Conservation (phyloP, 2,329 filamentous ascomycete genomes). For the Scytalidium lignicola region DNA sequence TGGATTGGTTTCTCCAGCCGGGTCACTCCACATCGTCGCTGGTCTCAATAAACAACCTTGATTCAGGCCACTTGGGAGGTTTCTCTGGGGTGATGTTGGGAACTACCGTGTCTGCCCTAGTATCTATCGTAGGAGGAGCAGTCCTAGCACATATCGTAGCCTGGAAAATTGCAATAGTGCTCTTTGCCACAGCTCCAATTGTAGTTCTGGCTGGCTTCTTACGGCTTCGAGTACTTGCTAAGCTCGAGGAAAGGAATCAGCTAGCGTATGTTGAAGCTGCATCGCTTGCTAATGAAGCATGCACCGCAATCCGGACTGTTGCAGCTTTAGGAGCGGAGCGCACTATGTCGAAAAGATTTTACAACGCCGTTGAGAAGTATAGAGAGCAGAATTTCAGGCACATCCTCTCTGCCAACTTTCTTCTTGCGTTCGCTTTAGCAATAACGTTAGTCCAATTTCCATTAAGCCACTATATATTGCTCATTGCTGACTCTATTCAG, state of each 20-base stretch:
- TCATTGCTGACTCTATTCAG: conserved; percentile 45
- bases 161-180: conserved; percentile 73
- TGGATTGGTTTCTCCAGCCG: conserved; percentile 67
- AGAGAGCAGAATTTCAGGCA: conserved; percentile 49
- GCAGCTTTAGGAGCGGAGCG: conserved; percentile 49
- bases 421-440: conserved; percentile 49
- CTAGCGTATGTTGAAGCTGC: conserved; percentile 60
- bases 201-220: conserved; percentile 65
- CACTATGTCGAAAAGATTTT: conserved; percentile 49
- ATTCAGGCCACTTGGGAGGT: conserved; percentile 61
- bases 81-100: conserved; percentile 68
- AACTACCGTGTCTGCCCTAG: conserved; percentile 60
- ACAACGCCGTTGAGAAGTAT: conserved; percentile 41
- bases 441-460: conserved; percentile 23
- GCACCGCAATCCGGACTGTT: conserved; percentile 61
- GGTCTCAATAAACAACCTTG: conserved; percentile 63
- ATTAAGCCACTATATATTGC: background rate
- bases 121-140: conserved; percentile 65
- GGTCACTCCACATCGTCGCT: conserved; percentile 56
- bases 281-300: conserved; percentile 61
- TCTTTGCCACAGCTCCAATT: conserved; percentile 62
- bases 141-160: conserved; percentile 65
- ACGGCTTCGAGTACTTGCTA: conserved; percentile 57
- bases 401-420: conserved; percentile 49
- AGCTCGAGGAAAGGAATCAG: conserved; percentile 58